Evolutionary conservation across 208 protist genomes (phyloP), one percentile per base, ranked within the genome.

Genomic region (Crithidia brevicula): DNA sequence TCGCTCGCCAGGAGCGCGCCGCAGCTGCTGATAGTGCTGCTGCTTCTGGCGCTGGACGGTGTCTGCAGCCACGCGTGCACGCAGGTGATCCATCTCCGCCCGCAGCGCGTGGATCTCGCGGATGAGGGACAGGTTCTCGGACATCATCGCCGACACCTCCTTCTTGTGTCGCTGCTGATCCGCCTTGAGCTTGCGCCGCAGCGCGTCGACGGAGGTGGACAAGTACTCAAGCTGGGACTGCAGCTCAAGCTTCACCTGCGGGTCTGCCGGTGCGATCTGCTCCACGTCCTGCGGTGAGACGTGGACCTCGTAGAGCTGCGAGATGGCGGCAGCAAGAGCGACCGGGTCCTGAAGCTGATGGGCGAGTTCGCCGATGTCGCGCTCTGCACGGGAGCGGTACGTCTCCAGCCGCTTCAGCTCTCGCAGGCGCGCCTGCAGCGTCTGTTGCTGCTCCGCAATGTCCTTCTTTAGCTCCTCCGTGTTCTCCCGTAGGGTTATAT

Each of bases 41-140:
- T 73, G 70, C 22, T 73, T 51, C 34, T 77, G 72, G 47, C 68
- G 69, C 49, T 74, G 70, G 1, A 72, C 74, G 11, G 88, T 83
- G 28, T 94, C 91, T 11, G 86, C 74, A 9, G 83, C 80, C 9
- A 89, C 77, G 15, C 81, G 72, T 6, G 82, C 85, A 28, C 88
- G 83, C 47, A 97, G 74, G 15, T 86, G 60, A 31, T 89, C 79
- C 40, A 98, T 91, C 63, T 98, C 96, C 16, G 78, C 68, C 4
- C 97, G 93, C 47, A 99, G 81, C 13, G 89, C 79, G 81, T 99
- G 98, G 74, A 99, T 98, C 66, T 99, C 97, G 36, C 83, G 85
- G 73, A 99, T 98, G 20, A 99, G 90, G 4, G 79, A 50, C 20
- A 98, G 77, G 78, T 98, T 99, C 80, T 98, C 97, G 28, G 92